Percentiles rank a stretch among this genome's conserved stretches.
Conservation (phyloP, 2,329 filamentous ascomycete species). For the Dryadomyces sulphureus region DNA sequence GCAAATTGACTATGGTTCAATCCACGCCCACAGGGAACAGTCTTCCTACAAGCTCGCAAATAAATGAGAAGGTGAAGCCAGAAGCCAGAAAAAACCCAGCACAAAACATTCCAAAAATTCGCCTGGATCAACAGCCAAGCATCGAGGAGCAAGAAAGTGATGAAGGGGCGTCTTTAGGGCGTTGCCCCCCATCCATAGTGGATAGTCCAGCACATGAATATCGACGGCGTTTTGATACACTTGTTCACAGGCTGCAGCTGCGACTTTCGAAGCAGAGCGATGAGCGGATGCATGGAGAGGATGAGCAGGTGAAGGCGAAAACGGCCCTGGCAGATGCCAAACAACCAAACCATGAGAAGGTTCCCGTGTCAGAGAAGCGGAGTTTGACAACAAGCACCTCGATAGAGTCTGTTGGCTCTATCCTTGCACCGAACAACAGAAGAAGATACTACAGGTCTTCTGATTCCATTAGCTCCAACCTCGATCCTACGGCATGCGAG, state of each 20-base stretch:
- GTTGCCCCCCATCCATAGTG: too few relatives aligned
- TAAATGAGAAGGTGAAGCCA: too few relatives aligned
- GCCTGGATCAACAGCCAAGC: not conserved
- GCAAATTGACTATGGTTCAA: not conserved
- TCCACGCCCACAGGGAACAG: not conserved
- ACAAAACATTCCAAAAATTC: too few relatives aligned
- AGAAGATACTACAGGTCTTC: not conserved
- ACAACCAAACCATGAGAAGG: not conserved
- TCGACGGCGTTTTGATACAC: constrained; percentile 6
- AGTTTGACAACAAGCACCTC: not conserved
- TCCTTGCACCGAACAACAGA: not conserved
- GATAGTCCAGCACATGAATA: not conserved
- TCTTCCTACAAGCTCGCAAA: not conserved
- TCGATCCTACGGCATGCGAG: constrained; percentile 2
- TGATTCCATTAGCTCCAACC: not conserved
- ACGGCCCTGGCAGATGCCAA: not conserved
- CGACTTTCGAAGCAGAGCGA: constrained; percentile 2
- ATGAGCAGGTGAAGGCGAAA: too few relatives aligned
- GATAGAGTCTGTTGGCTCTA: not conserved
- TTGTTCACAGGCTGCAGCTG: constrained; percentile 7
- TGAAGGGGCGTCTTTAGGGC: not conserved
- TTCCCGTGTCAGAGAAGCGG: not conserved
- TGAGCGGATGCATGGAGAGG: not conserved
- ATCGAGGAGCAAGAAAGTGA: too few relatives aligned
- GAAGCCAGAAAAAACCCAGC: too few relatives aligned